Evolutionary conservation across 495 filamentous ascomycete species (phyloP).

Genomic region (Aspergillus biplanus): DNA sequence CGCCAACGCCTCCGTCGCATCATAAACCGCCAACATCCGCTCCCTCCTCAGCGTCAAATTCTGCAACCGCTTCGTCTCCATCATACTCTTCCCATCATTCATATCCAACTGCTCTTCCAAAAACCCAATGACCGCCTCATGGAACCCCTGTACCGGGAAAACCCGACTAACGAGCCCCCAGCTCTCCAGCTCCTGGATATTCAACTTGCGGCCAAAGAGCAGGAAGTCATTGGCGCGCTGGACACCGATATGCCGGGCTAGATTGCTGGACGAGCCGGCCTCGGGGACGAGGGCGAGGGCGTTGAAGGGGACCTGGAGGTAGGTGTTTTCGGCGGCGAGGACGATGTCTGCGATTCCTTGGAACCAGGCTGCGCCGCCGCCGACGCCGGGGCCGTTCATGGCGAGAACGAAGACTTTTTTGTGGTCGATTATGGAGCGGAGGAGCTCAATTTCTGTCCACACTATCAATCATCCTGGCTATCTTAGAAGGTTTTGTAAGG

Average conservation of each 20-base stretch:
- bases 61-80: conserved; percentile 27
- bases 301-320: conserved; percentile 29
- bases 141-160: conserved; percentile 24
- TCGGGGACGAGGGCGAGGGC: conserved; percentile 27
- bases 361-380: conserved; percentile 32
- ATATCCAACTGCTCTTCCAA: conserved; percentile 22
- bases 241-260: conserved; percentile 26
- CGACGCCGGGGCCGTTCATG: conserved; percentile 27
- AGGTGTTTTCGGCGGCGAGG: conserved; percentile 22
- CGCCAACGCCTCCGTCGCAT: conserved; percentile 26
- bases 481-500: no score
- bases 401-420: conserved; percentile 28
- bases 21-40: conserved; percentile 23
- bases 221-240: conserved; percentile 29
- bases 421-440: conserved; percentile 21
- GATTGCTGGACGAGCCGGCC: conserved; percentile 17
- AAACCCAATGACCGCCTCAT: conserved; percentile 18
- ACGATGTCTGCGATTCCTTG: conserved; percentile 29
- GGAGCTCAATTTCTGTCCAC: conserved; percentile 12
- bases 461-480: no score
- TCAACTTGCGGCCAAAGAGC: conserved; percentile 27
- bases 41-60: conserved; percentile 22
- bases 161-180: conserved; percentile 22
- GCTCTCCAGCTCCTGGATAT: conserved; percentile 22
- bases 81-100: conserved; percentile 30